Conservation (phyloP, 495 filamentous ascomycete species). For the Aspergillus heteromorphus region DNA sequence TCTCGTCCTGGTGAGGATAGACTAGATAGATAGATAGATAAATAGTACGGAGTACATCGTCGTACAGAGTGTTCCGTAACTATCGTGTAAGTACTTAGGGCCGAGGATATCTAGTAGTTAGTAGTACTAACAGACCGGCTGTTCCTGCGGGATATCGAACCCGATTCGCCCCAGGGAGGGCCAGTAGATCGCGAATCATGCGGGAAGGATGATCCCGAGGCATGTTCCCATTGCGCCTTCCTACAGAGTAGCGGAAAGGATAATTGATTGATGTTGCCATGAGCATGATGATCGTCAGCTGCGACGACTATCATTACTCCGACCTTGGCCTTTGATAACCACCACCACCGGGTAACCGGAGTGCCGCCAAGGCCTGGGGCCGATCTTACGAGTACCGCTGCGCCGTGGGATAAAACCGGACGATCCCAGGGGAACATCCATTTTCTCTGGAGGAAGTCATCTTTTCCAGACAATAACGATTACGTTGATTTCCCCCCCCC, state of each 20-base stretch:
- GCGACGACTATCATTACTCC: neutral
- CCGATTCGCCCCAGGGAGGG: constrained; percentile 2
- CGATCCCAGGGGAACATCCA: constrained; percentile 2
- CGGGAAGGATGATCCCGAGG: constrained; percentile 9
- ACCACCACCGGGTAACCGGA: constrained; percentile 8
- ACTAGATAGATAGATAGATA: too few species aligned
- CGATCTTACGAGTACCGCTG: constrained; percentile 11
- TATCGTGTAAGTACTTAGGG: too few species aligned
- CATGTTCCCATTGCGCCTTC: neutral
- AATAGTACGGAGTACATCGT: too few species aligned
- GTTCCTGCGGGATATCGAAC: neutral
- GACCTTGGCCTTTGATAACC: neutral
- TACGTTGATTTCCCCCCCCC: too few species aligned
- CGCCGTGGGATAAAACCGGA: constrained; percentile 9
- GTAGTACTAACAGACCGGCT: neutral
- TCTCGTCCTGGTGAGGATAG: neutral
- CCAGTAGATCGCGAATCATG: constrained; percentile 1
- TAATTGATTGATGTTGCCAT: neutral
- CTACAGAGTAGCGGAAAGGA: neutral
- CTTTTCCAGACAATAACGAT: neutral
- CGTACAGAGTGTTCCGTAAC: too few species aligned
- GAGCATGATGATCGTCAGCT: neutral
- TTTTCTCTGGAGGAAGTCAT: neutral
- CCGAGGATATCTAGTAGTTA: neutral
- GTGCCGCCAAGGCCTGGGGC: constrained; percentile 9